Conservation (phyloP, 441 rosid species). For the Cnidoscolus chayamansa region DNA sequence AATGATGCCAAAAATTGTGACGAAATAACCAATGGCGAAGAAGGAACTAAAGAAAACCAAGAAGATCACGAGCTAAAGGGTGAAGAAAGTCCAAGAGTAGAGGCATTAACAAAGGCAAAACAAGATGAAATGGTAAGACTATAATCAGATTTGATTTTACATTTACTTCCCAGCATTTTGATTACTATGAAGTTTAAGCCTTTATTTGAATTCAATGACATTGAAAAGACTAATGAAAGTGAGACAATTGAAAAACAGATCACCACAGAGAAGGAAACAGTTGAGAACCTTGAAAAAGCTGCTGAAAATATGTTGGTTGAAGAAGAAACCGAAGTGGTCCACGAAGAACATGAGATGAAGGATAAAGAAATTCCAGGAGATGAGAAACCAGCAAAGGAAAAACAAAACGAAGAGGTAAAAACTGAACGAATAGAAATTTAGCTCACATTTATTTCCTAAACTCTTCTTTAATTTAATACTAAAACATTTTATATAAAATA, state of each 20-base stretch:
- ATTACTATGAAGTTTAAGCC: neutral
- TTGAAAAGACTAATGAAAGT: conserved; percentile 20
- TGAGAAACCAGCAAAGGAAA: neutral
- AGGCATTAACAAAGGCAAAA: neutral
- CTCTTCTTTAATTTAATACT: neutral
- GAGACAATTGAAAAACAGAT: conserved; percentile 23
- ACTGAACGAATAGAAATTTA: neutral
- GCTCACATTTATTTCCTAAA: neutral
- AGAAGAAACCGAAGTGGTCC: conserved; percentile 27
- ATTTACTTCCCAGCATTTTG: neutral
- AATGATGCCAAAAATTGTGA: too few relatives aligned
- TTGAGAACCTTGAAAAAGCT: conserved; percentile 20
- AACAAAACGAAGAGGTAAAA: neutral
- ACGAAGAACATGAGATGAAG: conserved; percentile 27
- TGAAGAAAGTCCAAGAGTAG: conserved; percentile 21
- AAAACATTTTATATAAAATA: too few relatives aligned
- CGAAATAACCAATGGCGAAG: conserved; percentile 15
- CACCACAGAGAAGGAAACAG: conserved; percentile 21
- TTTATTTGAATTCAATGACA: conserved; percentile 7
- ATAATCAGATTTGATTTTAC: neutral
- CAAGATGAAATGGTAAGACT: neutral
- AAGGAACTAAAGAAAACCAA: conserved; percentile 22
- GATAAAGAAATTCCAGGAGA: conserved; percentile 23
- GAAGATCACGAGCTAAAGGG: conserved; percentile 26
- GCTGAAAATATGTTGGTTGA: conserved; percentile 17